Evolutionary conservation across 2,329 filamentous ascomycete species (phyloP), one percentile per base, ranked within the genome.

Genomic region (Fusarium sp.): DNA sequence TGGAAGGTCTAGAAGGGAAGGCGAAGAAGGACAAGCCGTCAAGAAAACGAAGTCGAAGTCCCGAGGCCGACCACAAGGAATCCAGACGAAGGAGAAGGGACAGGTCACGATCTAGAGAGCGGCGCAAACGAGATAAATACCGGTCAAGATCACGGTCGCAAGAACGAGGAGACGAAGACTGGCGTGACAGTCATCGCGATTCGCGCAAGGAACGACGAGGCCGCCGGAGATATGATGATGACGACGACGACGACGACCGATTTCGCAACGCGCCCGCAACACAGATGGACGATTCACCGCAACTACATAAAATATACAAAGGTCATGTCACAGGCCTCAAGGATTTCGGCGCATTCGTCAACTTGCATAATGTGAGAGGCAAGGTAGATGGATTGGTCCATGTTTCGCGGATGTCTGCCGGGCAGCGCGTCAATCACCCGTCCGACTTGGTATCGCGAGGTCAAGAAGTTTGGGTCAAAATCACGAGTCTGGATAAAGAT

Each of bases 331-430:
- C 92, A 0, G 93, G 93, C 0, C 82, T 99, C 49, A 98, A 97
- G 70, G 92, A 97, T 60, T 99, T 98, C 76, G 95, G 95, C 10
- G 93, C 88, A 1, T 99, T 99, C 75, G 93, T 98, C 54, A 97
- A 96, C 67, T 75, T 99, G n/a, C 85, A 89, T 65, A 90, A 93
- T 15, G 89, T 99, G 1, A 88, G 84, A 68, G 94, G 93, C 42
- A 96, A 93, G 74, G 90, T 96, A 1, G 93, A 97, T 72, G 95
- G 95, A 0, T 80, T 99, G 63, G 94, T 99, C 1, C 95, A 99
- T 72, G 88, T 99, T 25, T 97, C 94, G 21, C 91, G 92, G 19
- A 89, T 99, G 75, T 86, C 89, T 45, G 88, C 93, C 56, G 91
- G 92, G 4, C 89, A 89, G 49, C 88, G 95, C 42, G 91, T 99